These are phyloP conservation scores for Arabidopsis lyrata DNA, from an alignment of 441 rosid species.

Conservation along the genomic window DNA sequence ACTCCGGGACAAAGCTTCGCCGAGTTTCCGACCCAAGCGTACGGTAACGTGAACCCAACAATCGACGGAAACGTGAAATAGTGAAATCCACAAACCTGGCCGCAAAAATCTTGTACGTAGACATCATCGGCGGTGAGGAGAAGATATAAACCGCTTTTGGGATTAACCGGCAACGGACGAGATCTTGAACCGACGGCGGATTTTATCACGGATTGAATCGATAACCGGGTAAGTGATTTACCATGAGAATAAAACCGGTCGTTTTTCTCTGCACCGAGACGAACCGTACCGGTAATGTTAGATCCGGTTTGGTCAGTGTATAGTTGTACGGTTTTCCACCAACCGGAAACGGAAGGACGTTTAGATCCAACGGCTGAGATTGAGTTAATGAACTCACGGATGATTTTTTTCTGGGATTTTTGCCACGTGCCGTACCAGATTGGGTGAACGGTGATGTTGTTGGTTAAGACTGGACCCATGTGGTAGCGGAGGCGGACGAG, in stretches of 20 bases:
- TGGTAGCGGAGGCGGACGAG: constrained; percentile 88
- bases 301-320: constrained; percentile 93
- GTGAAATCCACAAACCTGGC: constrained; percentile 94
- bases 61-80: constrained; percentile 95
- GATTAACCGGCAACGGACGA: constrained; percentile 75
- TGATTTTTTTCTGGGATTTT: constrained; percentile 75
- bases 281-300: constrained; percentile 73
- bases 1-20: constrained; percentile 82
- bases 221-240: constrained; percentile 74
- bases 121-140: constrained; percentile 85
- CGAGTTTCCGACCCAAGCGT: constrained; percentile 98
- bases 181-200: constrained; percentile 69
- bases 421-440: constrained; percentile 97
- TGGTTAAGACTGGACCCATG: constrained; percentile 93
- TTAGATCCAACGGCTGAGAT: constrained; percentile 64
- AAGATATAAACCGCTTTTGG: constrained; percentile 79
- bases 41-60: constrained; percentile 90
- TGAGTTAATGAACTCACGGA: constrained; percentile 86
- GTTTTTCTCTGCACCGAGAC: constrained; percentile 73
- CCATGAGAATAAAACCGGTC: constrained; percentile 95
- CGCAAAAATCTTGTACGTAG: constrained; percentile 92
- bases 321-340: constrained; percentile 92
- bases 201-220: constrained; percentile 87
- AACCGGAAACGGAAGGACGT: constrained; percentile 81
- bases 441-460: constrained; percentile 81